Evolutionary conservation across 345 rosid species (phyloP), one percentile per base, ranked within the genome.

Genomic region (Salix exigua): DNA sequence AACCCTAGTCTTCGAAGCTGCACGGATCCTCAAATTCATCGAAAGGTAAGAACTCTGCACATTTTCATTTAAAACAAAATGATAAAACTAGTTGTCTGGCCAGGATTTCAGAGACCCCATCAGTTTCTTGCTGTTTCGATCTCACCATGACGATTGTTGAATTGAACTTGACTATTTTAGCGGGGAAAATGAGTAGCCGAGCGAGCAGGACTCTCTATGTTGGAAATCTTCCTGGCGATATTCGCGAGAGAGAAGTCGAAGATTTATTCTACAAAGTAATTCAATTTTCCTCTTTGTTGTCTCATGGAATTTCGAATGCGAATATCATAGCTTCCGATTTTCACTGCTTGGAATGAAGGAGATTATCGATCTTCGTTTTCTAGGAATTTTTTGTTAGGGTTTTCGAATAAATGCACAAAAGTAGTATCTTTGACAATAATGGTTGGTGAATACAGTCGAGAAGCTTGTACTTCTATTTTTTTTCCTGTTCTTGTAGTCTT

Each of bases 141-240:
- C 14, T 51, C 38, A 37, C 19, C 5, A 35, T 75, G 6, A 19
- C 7, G 60, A 30, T 28, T 42, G 7, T 72, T 55, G 19, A 8
- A 5, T 26, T 12, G 2, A 21, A n/a, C 26, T 66, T 16, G 25
- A 25, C 74, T 26, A 13, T 75, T 77, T 50, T 80, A 86, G 84
- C 75, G 66, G 77, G 66, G 31, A 78, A 85, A 79, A 93, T 92
- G 97, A 85, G 93, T 75, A 85, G 92, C 85, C 94, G 97, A 12
- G 91, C 95, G 75, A 92, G 89, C 84, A 81, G 98, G 40, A 93
- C 98, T 51, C 82, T 96, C 66, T 96, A 94, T 70, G 99, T 92
- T 2, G 98, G 99, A n/a, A 96, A 96, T 78, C 90, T 96, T 18
- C 98, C 98, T 2, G 98, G 97, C 4, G 99, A 96, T 73, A 87